A percentile compares a stretch with the other conserved stretches of the same genome.
Conservation (phyloP, 2,329 filamentous ascomycete genomes). For the Penicillium italicum region DNA sequence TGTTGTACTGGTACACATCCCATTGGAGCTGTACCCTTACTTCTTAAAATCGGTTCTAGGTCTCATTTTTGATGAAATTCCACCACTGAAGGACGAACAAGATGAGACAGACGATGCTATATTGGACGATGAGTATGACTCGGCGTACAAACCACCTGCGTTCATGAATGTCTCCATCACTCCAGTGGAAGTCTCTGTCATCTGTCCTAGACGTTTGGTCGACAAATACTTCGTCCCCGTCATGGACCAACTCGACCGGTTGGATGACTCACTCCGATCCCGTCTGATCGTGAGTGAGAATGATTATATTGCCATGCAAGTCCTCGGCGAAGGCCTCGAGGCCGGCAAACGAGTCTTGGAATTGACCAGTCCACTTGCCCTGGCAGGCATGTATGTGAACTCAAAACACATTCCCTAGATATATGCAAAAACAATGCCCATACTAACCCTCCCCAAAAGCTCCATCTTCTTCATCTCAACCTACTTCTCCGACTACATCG, state of each 20-base stretch:
- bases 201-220: constrained; percentile 75
- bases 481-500: constrained; percentile 95
- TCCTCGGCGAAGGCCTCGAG: constrained; percentile 85
- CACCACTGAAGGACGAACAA: constrained; percentile 35
- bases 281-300: constrained; percentile 73
- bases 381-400: constrained; percentile 71
- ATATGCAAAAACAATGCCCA: background rate
- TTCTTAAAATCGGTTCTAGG: constrained; percentile 86
- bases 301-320: constrained; percentile 81
- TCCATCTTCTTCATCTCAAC: constrained; percentile 98
- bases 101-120: constrained; percentile 38
- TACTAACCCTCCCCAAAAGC: constrained; percentile 37
- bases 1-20: constrained; percentile 86
- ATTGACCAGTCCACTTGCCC: constrained; percentile 80
- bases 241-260: constrained; percentile 58
- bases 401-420: background rate
- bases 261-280: constrained; percentile 38
- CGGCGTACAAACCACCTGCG: constrained; percentile 56
- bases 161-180: constrained; percentile 95
- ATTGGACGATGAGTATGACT: constrained; percentile 31
- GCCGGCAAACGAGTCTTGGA: constrained; percentile 89
- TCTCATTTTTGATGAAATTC: constrained; percentile 65
- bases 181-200: constrained; percentile 85
- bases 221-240: constrained; percentile 71
- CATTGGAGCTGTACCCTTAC: constrained; percentile 68